Conservation (phyloP, 2,329 filamentous ascomycete species). For the Ceratocystiopsis minuta region DNA sequence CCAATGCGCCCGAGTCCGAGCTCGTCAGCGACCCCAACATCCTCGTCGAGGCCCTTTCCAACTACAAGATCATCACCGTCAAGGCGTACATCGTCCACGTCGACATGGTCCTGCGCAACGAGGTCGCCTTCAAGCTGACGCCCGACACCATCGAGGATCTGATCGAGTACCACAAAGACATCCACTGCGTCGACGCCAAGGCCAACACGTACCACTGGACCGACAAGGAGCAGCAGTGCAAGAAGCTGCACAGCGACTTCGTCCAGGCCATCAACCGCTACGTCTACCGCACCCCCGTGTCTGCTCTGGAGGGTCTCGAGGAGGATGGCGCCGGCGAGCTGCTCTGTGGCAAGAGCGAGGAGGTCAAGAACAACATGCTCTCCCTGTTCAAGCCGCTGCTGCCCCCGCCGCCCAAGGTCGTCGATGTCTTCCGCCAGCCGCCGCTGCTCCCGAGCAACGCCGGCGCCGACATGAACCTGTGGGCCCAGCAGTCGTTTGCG, state of each 20-base stretch:
- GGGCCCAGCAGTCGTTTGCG: slow-evolving; percentile 41
- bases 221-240: slow-evolving; percentile 88
- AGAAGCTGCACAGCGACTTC: slow-evolving; percentile 94
- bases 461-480: slow-evolving; percentile 54
- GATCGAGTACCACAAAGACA: slow-evolving; percentile 89
- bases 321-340: slow-evolving; percentile 92
- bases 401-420: slow-evolving; percentile 68
- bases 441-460: slow-evolving; percentile 66
- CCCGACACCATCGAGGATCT: slow-evolving; percentile 84
- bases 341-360: slow-evolving; percentile 75
- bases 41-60: slow-evolving; percentile 72
- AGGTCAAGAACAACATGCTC: slow-evolving; percentile 77
- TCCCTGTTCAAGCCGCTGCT: slow-evolving; percentile 74
- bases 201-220: slow-evolving; percentile 87
- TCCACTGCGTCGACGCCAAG: slow-evolving; percentile 80
- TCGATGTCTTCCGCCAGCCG: slow-evolving; percentile 76
- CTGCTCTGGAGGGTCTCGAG: slow-evolving; percentile 84
- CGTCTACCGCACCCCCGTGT: slow-evolving; percentile 77
- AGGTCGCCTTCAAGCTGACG: slow-evolving; percentile 96
- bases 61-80: slow-evolving; percentile 82
- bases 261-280: slow-evolving; percentile 94
- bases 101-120: slow-evolving; percentile 94
- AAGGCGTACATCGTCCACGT: slow-evolving; percentile 98
- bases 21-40: slow-evolving; percentile 67
- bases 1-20: slow-evolving; percentile 74